Base-by-base conservation (phyloP, 306 rosid species). In the Prunus fruticosa region DNA sequence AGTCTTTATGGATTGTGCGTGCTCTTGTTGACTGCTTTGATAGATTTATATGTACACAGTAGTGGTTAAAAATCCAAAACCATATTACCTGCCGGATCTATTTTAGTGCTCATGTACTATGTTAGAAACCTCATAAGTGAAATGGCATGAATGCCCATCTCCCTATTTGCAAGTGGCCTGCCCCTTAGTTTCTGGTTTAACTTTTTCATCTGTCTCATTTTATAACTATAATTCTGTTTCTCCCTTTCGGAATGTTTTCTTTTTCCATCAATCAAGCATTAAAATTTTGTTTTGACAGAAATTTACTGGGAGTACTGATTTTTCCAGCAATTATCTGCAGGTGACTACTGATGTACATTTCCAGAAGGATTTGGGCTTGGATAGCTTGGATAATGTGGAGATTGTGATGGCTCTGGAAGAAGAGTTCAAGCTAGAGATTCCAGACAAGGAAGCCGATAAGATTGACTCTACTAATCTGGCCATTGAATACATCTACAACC, bases 301-400 rank as follows among this genome's bases (percentile, higher is more conserved):
- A 18, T 15, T 61, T 63, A 22, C 28, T 34, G 57, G 49, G n/a
- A 58, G 82, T 27, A 62, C 71, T 41, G 34, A 81, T 75, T 69
- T 56, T 66, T 1, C 27, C 69, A 49, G 64, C 43, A 49, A 52
- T 75, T 66, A 49, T 72, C 30, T 69, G 38, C 93, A 95, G 98
- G 96, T 95, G 74, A 83, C 83, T 69, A 79, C 96, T 22, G 87
- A 88, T 64, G 95, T 87, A 41, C 95, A 95, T 89, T 95, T 95
- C 80, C 92, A 90, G 81, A 95, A 89, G 57, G 98, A 95, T 78
- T 85, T 95, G 88, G 98, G 96, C 32, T 87, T 95, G 85, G 98
- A 95, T 80, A 95, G 98, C 93, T 87, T 92, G 91, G 98, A 95
- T 82, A 95, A 69, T 15, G 98, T 95, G 90, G 98, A 95, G 86